phyloP scores from a whole-genome alignment of 2,329 filamentous ascomycete species.

The Pseudocercospora pini-densiflorae region DNA sequence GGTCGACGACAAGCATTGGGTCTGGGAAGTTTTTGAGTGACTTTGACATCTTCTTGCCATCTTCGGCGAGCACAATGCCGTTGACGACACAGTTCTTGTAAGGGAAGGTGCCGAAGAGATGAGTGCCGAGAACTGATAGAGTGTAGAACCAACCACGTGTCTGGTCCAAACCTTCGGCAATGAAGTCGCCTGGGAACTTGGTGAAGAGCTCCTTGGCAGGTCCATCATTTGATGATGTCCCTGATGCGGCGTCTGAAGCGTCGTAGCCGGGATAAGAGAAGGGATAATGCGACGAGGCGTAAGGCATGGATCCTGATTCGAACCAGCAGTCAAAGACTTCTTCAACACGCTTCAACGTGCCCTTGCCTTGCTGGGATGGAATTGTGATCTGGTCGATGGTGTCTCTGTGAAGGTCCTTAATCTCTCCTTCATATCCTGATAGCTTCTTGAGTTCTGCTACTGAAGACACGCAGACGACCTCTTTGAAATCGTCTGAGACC shows the following conservation, averaged over 20 bases:
- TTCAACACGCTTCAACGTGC: slow-evolving; percentile 75
- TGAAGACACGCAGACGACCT: slow-evolving; percentile 84
- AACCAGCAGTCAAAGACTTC: slow-evolving; percentile 99
- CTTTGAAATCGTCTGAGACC: slow-evolving; percentile 87
- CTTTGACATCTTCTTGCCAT: slow-evolving; percentile 99
- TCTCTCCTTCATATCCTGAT: slow-evolving; percentile 81
- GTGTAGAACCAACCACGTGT: slow-evolving; percentile 98
- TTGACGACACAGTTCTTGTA: slow-evolving; percentile 98
- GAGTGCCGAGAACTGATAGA: slow-evolving; percentile 82
- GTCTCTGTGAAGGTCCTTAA: slow-evolving; percentile 87
- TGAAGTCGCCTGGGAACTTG: slow-evolving; percentile 89
- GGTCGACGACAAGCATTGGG: slow-evolving; percentile 78
- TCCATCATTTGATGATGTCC: slow-evolving; percentile 33
- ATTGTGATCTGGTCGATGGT: slow-evolving; percentile 95
- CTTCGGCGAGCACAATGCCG: slow-evolving; percentile 89
- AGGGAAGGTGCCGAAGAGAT: slow-evolving; percentile 81
- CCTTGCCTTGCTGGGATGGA: slow-evolving; percentile 85
- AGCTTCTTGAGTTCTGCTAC: slow-evolving; percentile 81
- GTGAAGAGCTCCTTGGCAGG: slow-evolving; percentile 66
- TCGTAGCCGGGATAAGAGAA: slow-evolving; percentile 77
- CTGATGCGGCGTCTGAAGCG: slow-evolving; percentile 35
- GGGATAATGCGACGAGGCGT: slow-evolving; percentile 87
- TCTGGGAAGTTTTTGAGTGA: slow-evolving; percentile 96
- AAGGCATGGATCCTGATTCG: slow-evolving; percentile 95
- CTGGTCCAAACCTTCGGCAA: slow-evolving; percentile 90